Conservation (phyloP, 495 filamentous ascomycete genomes). For the Penicillium tannophilum region DNA sequence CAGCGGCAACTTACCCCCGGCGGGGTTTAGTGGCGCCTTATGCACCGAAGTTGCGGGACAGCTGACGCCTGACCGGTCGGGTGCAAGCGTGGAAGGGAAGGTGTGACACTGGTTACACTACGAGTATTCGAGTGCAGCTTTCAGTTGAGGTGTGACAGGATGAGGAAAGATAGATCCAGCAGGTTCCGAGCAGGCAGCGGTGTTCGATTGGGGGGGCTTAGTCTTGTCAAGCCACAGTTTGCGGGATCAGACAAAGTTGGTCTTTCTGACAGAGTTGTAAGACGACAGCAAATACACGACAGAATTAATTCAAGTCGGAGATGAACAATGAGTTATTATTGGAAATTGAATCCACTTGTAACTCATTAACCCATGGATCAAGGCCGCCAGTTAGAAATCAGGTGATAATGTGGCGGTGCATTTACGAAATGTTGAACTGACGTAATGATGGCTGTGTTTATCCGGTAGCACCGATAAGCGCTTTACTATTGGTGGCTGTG, state of each 20-base stretch:
- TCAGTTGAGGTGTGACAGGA: conserved; percentile 15
- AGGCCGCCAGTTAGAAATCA: not conserved
- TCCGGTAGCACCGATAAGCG: not conserved
- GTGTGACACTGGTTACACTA: conserved; percentile 24
- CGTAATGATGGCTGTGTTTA: conserved; percentile 25
- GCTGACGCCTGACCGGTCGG: conserved; percentile 29
- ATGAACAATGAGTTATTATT: conserved; percentile 17
- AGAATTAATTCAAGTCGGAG: not conserved
- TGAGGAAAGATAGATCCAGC: conserved; percentile 12
- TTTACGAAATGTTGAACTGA: conserved; percentile 8
- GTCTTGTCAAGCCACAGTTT: conserved; percentile 11
- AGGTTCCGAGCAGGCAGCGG: conserved; percentile 28
- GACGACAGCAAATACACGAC: not conserved
- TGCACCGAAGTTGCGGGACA: conserved; percentile 26
- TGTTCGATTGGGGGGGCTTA: conserved; percentile 13
- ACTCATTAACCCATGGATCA: conserved; percentile 23
- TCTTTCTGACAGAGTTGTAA: not conserved
- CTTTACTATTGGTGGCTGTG: not conserved
- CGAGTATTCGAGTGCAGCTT: conserved; percentile 14
- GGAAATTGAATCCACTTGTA: conserved; percentile 21
- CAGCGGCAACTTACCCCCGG: conserved; percentile 31
- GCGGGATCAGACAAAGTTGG: conserved; percentile 1
- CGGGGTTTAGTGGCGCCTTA: conserved; percentile 35
- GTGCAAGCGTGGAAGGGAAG: conserved; percentile 18
- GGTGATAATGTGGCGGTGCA: conserved; percentile 24